Conservation (phyloP, 176 grass and related monocot species). For the Avena eriantha region DNA sequence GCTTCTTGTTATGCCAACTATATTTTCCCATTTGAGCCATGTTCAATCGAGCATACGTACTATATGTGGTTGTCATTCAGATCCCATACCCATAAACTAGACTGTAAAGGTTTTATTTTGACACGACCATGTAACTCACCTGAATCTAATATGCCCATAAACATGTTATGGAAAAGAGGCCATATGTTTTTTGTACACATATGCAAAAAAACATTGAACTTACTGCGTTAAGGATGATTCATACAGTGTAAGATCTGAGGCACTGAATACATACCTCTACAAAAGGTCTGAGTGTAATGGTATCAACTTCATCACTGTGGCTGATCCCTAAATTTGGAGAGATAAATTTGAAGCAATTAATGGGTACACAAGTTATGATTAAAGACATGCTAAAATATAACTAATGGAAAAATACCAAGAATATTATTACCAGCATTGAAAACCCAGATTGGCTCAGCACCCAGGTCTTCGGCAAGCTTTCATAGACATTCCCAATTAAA, state of each 20-base stretch:
- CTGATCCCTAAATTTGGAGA: conserved; percentile 61
- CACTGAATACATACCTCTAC: conserved; percentile 59
- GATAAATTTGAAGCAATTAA: conserved; percentile 8
- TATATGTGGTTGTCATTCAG: background rate
- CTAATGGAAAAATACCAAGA: conserved; percentile 3
- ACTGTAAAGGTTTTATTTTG: background rate
- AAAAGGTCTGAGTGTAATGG: conserved; percentile 44
- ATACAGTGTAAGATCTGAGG: background rate
- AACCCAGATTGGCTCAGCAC: conserved; percentile 72
- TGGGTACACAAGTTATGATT: background rate
- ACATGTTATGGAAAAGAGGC: background rate
- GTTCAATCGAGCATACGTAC: background rate
- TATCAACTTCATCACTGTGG: conserved; percentile 60
- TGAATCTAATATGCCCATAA: conserved; percentile 21
- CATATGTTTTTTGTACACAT: background rate
- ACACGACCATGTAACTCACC: background rate
- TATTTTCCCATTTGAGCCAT: conserved; percentile 4
- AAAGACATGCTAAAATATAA: background rate
- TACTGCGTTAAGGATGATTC: background rate
- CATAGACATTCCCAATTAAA: conserved; percentile 22
- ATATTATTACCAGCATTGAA: conserved; percentile 73
- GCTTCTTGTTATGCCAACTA: conserved; percentile 21
- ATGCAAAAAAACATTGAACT: conserved; percentile 18
- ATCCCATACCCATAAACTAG: conserved; percentile 12
- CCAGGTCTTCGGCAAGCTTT: conserved; percentile 81